phyloP scores from a whole-genome alignment of 495 filamentous ascomycete genomes.

The Lasiosphaeria ovina region DNA sequence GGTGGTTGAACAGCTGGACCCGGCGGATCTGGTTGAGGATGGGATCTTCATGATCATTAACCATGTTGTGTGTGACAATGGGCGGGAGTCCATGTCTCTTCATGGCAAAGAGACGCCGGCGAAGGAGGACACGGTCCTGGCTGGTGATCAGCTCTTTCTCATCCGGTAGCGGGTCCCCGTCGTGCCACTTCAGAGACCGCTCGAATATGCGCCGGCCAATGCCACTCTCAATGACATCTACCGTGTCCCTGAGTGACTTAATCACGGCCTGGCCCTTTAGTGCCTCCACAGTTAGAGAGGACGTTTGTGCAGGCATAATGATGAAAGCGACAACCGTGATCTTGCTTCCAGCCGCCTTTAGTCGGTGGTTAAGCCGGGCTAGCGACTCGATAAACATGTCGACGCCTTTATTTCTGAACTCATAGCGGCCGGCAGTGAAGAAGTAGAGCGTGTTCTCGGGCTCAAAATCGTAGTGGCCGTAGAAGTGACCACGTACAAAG shows the following conservation, averaged over 20 bases:
- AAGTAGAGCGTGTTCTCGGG: conserved; percentile 97
- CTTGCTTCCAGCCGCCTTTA: conserved; percentile 82
- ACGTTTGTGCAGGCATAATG: conserved; percentile 98
- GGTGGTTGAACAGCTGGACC: conserved; percentile 95
- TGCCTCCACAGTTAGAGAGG: conserved; percentile 91
- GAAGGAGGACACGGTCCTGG: conserved; percentile 89
- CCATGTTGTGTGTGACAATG: conserved; percentile 99
- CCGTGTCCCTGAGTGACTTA: conserved; percentile 90
- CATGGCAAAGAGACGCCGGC: conserved; percentile 91
- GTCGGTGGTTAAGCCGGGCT: conserved; percentile 86
- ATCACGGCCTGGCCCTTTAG: conserved; percentile 96
- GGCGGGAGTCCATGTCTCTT: conserved; percentile 86
- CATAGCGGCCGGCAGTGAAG: conserved; percentile 94
- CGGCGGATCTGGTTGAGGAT: conserved; percentile 95
- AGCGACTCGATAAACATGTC: conserved; percentile 99
- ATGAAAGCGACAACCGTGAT: conserved; percentile 98
- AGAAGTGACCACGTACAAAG: conserved; percentile 97
- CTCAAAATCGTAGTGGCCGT: conserved; percentile 96
- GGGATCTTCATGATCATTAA: conserved; percentile 88
- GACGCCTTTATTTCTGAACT: conserved; percentile 96
- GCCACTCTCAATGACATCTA: conserved; percentile 83
- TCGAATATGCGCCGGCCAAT: conserved; percentile 95
- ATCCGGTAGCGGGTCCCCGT: conserved; percentile 87
- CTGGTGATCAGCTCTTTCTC: conserved; percentile 91
- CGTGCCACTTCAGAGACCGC: conserved; percentile 87